Conservation (phyloP, 345 rosid genomes). For the Nasturtium officinale region DNA sequence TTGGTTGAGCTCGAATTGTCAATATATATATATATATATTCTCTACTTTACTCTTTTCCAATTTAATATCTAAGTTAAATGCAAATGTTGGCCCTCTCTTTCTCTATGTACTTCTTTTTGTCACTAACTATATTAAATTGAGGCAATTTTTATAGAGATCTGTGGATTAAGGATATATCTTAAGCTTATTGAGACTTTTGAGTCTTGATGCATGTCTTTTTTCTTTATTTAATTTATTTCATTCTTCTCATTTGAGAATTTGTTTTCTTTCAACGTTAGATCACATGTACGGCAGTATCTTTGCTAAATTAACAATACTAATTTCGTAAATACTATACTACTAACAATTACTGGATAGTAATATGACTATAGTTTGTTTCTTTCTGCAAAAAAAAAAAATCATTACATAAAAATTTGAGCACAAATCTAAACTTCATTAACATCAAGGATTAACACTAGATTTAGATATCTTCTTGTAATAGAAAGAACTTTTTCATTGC, state of each 20-base stretch:
- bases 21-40: neutral
- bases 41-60: neutral
- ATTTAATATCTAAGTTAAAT: constrained; percentile 11
- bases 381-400: neutral
- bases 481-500: neutral
- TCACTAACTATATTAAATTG: constrained; percentile 19
- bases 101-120: constrained; percentile 28
- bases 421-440: neutral
- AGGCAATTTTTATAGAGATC: constrained; percentile 20
- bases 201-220: constrained; percentile 15
- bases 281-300: constrained; percentile 23
- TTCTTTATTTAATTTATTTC: constrained; percentile 19
- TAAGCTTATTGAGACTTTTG: constrained; percentile 31
- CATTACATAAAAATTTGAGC: neutral
- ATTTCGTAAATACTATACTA: too few relatives aligned
- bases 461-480: neutral
- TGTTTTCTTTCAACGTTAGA: constrained; percentile 31
- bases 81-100: constrained; percentile 25
- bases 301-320: neutral
- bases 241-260: constrained; percentile 19
- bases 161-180: constrained; percentile 32
- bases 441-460: too few relatives aligned
- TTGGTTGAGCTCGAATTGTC: neutral
- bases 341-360: neutral
- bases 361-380: neutral